Evolutionary conservation across 257 asterid species (phyloP).

Genomic region (Solanum megistacrolobum): DNA sequence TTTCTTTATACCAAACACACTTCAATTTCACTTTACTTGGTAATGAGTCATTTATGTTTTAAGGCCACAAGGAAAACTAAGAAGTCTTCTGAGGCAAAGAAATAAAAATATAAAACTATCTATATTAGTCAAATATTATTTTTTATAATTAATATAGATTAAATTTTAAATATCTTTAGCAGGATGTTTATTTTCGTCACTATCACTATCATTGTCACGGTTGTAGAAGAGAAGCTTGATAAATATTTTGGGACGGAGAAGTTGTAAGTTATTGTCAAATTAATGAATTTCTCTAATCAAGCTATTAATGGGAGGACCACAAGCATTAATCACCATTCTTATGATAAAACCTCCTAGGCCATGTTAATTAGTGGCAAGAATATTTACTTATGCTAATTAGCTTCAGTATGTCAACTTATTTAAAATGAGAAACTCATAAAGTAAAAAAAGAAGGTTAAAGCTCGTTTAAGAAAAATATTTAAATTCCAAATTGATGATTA

Average conservation of each 20-base stretch:
- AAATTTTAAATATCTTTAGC: background rate
- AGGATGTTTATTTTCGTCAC: no score
- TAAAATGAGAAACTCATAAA: background rate
- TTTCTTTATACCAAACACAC: background rate
- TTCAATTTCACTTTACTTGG: background rate
- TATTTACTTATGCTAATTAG: background rate
- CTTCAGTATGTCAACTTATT: background rate
- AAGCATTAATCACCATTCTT: background rate
- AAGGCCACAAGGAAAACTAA: background rate
- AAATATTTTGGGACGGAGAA: background rate
- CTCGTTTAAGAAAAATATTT: background rate
- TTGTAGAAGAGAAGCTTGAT: background rate
- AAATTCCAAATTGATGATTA: background rate
- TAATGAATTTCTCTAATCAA: background rate
- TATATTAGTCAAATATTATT: no score
- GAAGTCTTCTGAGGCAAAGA: background rate
- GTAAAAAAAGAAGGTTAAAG: background rate
- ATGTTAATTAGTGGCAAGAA: background rate
- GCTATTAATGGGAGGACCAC: background rate
- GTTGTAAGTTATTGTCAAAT: background rate
- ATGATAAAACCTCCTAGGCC: background rate
- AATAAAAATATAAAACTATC: no score
- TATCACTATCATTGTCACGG: background rate
- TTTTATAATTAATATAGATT: no score
- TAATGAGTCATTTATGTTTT: no score